Percentiles rank a stretch among this genome's conserved stretches.
Evolutionary conservation across 2,329 filamentous ascomycete genomes (phyloP).

Genomic region (Aureobasidium subglaciale): DNA sequence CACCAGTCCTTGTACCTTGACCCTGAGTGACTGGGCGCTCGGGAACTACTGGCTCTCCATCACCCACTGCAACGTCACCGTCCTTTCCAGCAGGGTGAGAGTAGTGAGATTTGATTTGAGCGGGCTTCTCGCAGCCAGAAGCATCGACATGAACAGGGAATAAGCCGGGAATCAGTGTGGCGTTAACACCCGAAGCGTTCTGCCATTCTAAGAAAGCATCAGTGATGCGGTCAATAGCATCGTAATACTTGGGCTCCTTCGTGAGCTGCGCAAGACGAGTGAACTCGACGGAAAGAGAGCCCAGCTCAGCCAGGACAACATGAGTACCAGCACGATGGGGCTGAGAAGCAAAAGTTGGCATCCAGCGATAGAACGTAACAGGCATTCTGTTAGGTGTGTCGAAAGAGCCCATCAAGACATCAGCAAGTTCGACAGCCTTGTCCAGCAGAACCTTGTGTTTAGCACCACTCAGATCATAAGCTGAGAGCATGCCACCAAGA

Average conservation of each 20-base stretch:
- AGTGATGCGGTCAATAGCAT: slow-evolving; percentile 80
- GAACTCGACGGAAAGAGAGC: slow-evolving; percentile 79
- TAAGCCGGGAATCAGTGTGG: slow-evolving; percentile 65
- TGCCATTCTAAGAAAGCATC: slow-evolving; percentile 71
- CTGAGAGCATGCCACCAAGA: slow-evolving; percentile 74
- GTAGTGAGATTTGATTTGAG: slow-evolving; percentile 20
- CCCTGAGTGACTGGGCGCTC: neutral
- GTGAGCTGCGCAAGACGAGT: slow-evolving; percentile 83
- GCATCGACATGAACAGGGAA: slow-evolving; percentile 75
- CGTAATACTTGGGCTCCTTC: slow-evolving; percentile 74
- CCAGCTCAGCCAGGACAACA: slow-evolving; percentile 61
- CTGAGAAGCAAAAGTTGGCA: slow-evolving; percentile 55
- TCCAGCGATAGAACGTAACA: slow-evolving; percentile 71
- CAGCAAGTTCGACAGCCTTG: slow-evolving; percentile 72
- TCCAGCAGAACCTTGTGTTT: slow-evolving; percentile 62
- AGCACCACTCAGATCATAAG: slow-evolving; percentile 76
- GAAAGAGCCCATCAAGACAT: slow-evolving; percentile 74
- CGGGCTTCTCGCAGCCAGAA: slow-evolving; percentile 64
- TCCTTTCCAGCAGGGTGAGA: neutral
- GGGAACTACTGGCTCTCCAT: neutral
- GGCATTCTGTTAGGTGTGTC: slow-evolving; percentile 95
- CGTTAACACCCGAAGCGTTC: slow-evolving; percentile 32
- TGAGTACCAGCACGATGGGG: slow-evolving; percentile 54
- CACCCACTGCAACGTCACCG: slow-evolving; percentile 4
- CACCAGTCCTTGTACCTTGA: neutral